Percentiles rank a stretch among this genome's conserved stretches.
These are phyloP conservation scores for Geranium incanum DNA, from an alignment of 441 rosid genomes.

Conservation along the genomic window DNA sequence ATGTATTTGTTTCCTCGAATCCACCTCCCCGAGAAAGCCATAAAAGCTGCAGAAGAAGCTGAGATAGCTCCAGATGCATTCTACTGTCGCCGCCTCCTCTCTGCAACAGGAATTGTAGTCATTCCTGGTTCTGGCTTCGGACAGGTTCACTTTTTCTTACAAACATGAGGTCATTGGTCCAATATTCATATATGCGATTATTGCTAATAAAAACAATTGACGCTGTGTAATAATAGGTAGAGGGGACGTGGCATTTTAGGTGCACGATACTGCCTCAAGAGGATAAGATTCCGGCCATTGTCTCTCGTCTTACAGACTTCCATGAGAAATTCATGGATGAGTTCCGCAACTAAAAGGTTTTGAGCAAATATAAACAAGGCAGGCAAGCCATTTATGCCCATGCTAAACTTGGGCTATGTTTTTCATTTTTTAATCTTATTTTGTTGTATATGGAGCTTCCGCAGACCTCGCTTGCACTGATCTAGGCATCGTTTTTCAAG, in stretches of 20 bases:
- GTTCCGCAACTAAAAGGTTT: conserved; percentile 35
- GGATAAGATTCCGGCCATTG: conserved; percentile 81
- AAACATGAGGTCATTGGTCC: too few species aligned
- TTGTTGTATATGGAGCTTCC: neutral
- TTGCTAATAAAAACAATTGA: too few species aligned
- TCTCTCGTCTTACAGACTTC: conserved; percentile 62
- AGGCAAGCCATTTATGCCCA: conserved; percentile 6
- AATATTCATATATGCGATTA: too few species aligned
- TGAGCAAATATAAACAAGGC: conserved; percentile 15
- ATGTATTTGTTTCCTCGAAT: conserved; percentile 89
- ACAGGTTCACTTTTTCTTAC: conserved; percentile 37
- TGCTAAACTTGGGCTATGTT: neutral
- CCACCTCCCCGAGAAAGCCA: conserved; percentile 63
- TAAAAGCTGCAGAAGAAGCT: conserved; percentile 72
- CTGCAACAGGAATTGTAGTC: conserved; percentile 75
- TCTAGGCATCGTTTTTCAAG: too few species aligned
- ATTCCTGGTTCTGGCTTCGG: conserved; percentile 98
- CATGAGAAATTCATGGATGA: conserved; percentile 82
- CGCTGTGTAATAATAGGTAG: conserved; percentile 36
- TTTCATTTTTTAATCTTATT: neutral
- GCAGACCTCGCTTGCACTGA: too few species aligned
- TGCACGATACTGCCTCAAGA: conserved; percentile 94
- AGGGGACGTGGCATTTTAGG: conserved; percentile 97
- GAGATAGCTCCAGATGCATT: conserved; percentile 66
- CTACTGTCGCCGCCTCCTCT: conserved; percentile 74